Base-by-base conservation (phyloP, 129 eudicot genomes). In the Flaveria ramosissima region DNA sequence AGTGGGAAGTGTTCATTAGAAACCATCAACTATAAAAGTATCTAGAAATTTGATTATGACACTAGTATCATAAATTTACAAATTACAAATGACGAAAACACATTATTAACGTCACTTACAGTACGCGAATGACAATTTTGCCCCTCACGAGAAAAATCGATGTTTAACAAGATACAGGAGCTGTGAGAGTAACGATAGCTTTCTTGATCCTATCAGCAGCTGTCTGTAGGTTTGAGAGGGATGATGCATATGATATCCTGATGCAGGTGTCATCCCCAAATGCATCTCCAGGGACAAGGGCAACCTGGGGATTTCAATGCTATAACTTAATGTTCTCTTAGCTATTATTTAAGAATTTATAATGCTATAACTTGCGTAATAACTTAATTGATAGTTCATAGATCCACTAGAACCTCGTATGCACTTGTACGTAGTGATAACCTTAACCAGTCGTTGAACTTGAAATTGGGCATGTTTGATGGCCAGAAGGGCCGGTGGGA, bases 261-360 rank as follows among this genome's bases (percentile, higher is more conserved):
- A 90, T 85, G 77, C 96, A 90, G 13, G 78, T 82, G 71, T 90
- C 96, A 73, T 90, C 96, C 47, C 96, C 96, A 78, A 90, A 90
- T 45, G 96, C 96, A 79, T 78, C 90, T 42, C 96, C 92, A 6
- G 96, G 96, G 21, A 90, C 96, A 78, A 90, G 89, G 61, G 96
- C 96, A 77, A 88, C 96, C 96, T 88, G 85, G 57, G 27, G 64
- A 71, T 47, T 66, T 66, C 69, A 59, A 59, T 59, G 1, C 23
- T 57, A 57, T 10, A 57, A 21, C 15, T 24, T 57, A n/a, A n/a
- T 59, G 7, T 59, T 59, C 9, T 59, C 15, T 59, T 59, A 24
- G 36, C 36, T 55, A 17, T 52, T 52, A 15, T 55, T 55, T n/a
- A 21, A 59, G 30, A 21, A 9, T 21, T 59, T 10, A 9, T 20